Conservation (phyloP, 2,329 filamentous ascomycete genomes). For the Raffaelea ambrosiae region DNA sequence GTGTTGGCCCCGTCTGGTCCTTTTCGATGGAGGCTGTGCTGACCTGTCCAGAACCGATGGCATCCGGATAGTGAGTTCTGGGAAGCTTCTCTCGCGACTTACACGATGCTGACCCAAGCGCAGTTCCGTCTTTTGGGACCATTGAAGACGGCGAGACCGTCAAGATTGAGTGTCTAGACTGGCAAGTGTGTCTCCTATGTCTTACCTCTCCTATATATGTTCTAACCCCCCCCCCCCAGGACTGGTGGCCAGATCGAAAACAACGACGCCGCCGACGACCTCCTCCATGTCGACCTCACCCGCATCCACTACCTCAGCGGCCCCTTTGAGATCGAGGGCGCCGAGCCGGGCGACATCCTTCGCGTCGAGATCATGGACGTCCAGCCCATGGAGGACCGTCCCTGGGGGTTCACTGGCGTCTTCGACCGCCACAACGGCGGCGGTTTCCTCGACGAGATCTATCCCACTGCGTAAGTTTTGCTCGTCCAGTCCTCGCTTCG, state of each 20-base stretch:
- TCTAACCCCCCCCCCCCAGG: slow-evolving; percentile 29
- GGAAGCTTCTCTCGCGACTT: not conserved
- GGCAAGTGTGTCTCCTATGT: slow-evolving; percentile 27
- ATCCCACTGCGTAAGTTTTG: slow-evolving; percentile 62
- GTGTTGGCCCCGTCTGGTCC: not conserved
- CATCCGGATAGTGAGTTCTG: slow-evolving; percentile 68
- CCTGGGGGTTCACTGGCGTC: slow-evolving; percentile 84
- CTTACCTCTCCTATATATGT: slow-evolving; percentile 17
- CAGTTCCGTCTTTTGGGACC: slow-evolving; percentile 64
- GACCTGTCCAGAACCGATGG: slow-evolving; percentile 65
- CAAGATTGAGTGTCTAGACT: slow-evolving; percentile 89
- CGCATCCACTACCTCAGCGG: slow-evolving; percentile 82
- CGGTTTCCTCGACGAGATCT: slow-evolving; percentile 80
- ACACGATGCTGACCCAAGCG: not conserved
- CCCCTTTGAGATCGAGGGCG: slow-evolving; percentile 78
- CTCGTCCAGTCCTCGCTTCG: not conserved
- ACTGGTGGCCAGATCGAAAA: slow-evolving; percentile 79
- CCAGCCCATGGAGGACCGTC: slow-evolving; percentile 75
- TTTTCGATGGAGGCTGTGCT: not conserved
- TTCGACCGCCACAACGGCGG: slow-evolving; percentile 78
- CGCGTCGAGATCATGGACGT: slow-evolving; percentile 90
- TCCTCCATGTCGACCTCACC: slow-evolving; percentile 77
- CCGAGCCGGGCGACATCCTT: slow-evolving; percentile 76
- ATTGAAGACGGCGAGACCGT: slow-evolving; percentile 82
- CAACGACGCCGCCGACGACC: slow-evolving; percentile 81